Base-by-base conservation (phyloP, 345 rosid species). In the Corymbia maculata region DNA sequence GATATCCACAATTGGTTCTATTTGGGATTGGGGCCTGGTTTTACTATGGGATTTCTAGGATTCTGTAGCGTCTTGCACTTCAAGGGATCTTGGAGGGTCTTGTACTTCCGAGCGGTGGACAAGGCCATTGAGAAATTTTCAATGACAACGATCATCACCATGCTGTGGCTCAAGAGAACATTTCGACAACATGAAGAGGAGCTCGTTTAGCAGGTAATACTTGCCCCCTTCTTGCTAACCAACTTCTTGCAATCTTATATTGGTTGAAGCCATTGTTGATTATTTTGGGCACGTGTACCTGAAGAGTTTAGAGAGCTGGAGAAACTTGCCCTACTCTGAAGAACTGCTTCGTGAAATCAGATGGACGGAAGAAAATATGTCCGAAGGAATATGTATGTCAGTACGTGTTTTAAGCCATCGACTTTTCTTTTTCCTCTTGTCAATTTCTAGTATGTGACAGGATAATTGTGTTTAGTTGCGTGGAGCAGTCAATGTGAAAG, bases 401-500 rank as follows among this genome's bases (percentile, higher is more conserved):
- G 0, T n/a, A 64, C 2, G 19, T 64, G 42, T 64, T n/a, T 64
- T 7, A 28, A n/a, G 75, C 30, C 30, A 13, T n/a, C 1, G 14
- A n/a, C 19, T n/a, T 64, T 26, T 59, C 68, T 11, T 59, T 59
- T 59, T 26, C 68, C 7, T 59, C 32, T 59, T 59, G 68, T 12
- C 8, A 26, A 26, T 59, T 26, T 59, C 30, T 28, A 26, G 30
- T 26, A 26, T 5, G 32, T 26, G 68, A 30, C 1, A 59, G 68
- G 28, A 26, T 11, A 1, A 26, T 0, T 2, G 11, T 59, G 66
- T 59, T 28, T 13, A 64, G 17, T 64, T 64, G 7, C 30, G 32
- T 64, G 9, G 75, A 2, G 32, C 0, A 0, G 70, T 64, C 4
- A 64, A 64, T 4, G n/a, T 64, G 32, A 0, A 13, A 64, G 36